phyloP scores from a whole-genome alignment of 1,284 basidiomycete species.

The Sanghuangporus weigelae region DNA sequence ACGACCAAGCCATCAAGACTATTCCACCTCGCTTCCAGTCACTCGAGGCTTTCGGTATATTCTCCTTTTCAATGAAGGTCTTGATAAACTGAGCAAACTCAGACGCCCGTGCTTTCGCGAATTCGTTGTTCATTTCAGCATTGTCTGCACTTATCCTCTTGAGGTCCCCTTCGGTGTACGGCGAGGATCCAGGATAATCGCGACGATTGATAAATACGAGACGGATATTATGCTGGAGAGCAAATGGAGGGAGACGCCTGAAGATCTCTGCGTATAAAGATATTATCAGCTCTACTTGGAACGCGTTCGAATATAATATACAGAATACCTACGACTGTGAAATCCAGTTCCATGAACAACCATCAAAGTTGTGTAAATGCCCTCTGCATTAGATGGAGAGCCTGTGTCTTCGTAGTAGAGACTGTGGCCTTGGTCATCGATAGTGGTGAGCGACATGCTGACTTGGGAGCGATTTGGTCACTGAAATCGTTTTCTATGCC shows the following conservation, averaged over 20 bases:
- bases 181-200: conserved; percentile 23
- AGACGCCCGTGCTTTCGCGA: conserved; percentile 6
- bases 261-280: conserved; percentile 19
- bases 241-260: conserved; percentile 19
- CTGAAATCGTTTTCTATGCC: no score
- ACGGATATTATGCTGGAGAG: conserved; percentile 18
- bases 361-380: conserved; percentile 22
- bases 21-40: conserved; percentile 17
- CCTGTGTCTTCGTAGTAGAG: conserved; percentile 24
- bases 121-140: conserved; percentile 2
- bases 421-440: conserved; percentile 17
- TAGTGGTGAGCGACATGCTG: conserved; percentile 19
- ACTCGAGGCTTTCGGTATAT: conserved; percentile 6
- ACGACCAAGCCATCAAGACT: conserved; percentile 19
- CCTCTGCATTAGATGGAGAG: not conserved
- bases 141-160: not conserved
- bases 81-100: conserved; percentile 21
- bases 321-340: conserved; percentile 19
- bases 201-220: conserved; percentile 22
- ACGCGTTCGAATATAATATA: not conserved
- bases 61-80: conserved; percentile 15
- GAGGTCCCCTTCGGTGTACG: conserved; percentile 20
- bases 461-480: not conserved
- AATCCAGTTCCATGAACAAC: conserved; percentile 22
- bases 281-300: not conserved